Base-by-base conservation (phyloP, 148 eudicot genomes). In the Polygonum aviculare region DNA sequence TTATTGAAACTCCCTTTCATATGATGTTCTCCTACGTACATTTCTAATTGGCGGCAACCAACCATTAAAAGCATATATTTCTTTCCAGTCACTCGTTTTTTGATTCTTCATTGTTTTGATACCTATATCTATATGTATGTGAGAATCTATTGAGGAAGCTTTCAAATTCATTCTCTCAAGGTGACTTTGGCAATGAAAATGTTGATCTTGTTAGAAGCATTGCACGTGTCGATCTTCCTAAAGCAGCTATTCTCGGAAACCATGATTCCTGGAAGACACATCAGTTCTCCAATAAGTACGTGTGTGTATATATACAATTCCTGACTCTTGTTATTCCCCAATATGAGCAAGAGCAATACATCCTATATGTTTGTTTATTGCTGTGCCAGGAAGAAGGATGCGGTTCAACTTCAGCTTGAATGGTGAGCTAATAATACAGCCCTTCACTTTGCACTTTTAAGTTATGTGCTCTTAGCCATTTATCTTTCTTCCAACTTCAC, bases 111-210 rank as follows among this genome's bases (percentile, higher is more conserved):
- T 71, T 69, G 4, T 44, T 41, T 48, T 48, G 50, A 48, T 10
- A 12, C 9, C 8, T 48, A 10, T 38, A 54, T 74, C 22, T 69
- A 12, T 11, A 47, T 48, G 12, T 38, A 54, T 74, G 38, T 69
- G 75, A 57, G 52, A 49, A 73, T 38, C 38, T 26, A 39, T 52
- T 74, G 40, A 39, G 49, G 33, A 48, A 15, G 12, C 6, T 33
- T 31, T 57, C 49, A 21, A 3, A 71, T 2, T 19, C 12, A 35
- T 33, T 63, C 63, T 78, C 1, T 49, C 67, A 88, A 94, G 98
- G 98, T 85, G 98, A 94, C 84, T 89, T 90, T 80, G 97, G 93
- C 50, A 88, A 94, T 82, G 97, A 92, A 88, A 87, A 90, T 82
- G 93, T 86, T 74, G 91, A 90, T 77, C 90, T 94, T 79, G 97